Evolutionary conservation across 163 green algal genomes (phyloP), one percentile per base, ranked within the genome.

Genomic region (Volvox carteri): DNA sequence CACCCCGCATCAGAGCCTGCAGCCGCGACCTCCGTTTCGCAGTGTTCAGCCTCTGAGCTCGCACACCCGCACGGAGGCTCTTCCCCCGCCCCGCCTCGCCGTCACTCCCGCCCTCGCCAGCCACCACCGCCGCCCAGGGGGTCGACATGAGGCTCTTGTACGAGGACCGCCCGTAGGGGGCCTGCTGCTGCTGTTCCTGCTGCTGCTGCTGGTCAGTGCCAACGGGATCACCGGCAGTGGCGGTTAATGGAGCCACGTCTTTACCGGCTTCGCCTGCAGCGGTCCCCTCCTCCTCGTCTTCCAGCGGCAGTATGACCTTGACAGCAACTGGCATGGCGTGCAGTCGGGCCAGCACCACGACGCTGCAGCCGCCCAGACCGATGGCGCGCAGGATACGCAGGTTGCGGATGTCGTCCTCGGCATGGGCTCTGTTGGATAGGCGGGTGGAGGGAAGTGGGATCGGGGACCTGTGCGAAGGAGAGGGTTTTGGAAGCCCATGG

Each of bases 401-500:
- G 1, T 70, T 70, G 58, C 78, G 78, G 42, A 86, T 76, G 78
- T 86, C 78, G 25, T 86, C 78, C n/a, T 86, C 78, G 37, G 78
- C 78, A 30, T 86, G 78, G 9, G 21, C n/a, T 25, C 78, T 86
- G 78, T 3, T 25, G n/a, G 30, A 52, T 1, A 12, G 30, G 30
- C 30, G 4, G 65, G 65, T 30, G 33, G 30, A 42, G 44, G n/a
- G 74, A 2, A 9, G 44, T 11, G 74, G 16, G n/a, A 50, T 14
- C 7, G 8, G 5, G 25, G 35, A 46, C 30, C 8, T 2, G n/a
- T 30, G 16, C 1, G 65, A 19, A 46, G 65, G 65, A 46, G 23
- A 21, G 30, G 35, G 16, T 6, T 33, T n/a, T 28, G 33, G 30
- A 33, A 48, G 30, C n/a, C n/a, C n/a, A n/a, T n/a, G n/a, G n/a